Conservation (phyloP, 805 yeast species). For the Ogataea saltuana region DNA sequence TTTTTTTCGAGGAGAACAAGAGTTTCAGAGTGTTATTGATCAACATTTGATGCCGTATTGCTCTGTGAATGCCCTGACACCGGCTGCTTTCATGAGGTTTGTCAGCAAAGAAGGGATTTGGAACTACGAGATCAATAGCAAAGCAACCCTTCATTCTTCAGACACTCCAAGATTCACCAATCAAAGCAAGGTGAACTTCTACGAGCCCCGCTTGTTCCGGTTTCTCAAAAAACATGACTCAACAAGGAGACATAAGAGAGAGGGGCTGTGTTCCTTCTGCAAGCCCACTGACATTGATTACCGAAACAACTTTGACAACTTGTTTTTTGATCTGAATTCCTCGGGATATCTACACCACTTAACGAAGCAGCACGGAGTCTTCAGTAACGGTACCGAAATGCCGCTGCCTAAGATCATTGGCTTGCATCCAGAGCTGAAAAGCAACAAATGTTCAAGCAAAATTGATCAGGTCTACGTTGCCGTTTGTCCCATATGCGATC, state of each 20-base stretch:
- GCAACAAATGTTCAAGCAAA: constrained; percentile 14
- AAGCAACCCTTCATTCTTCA: constrained; percentile 8
- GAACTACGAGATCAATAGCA: constrained; percentile 15
- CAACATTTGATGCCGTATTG: constrained; percentile 21
- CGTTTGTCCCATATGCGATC: constrained; percentile 18
- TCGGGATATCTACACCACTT: constrained; percentile 31
- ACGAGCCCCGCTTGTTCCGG: constrained; percentile 21
- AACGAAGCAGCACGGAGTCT: constrained; percentile 30
- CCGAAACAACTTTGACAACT: constrained; percentile 11
- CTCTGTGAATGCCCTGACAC: constrained; percentile 14
- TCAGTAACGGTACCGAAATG: constrained; percentile 27
- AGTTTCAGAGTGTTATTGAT: constrained; percentile 12
- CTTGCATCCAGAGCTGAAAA: constrained; percentile 17
- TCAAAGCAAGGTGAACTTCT: constrained; percentile 15
- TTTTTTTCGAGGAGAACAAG: constrained; percentile 11
- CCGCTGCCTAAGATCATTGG: constrained; percentile 23
- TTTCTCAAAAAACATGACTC: constrained; percentile 12
- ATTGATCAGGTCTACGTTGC: constrained; percentile 19
- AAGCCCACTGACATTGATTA: constrained; percentile 15
- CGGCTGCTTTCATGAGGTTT: constrained; percentile 10
- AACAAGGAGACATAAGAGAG: constrained; percentile 19
- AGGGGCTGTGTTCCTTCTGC: constrained; percentile 28
- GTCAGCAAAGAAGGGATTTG: constrained; percentile 7
- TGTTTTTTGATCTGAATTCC: constrained; percentile 26
- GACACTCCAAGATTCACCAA: constrained; percentile 8